These are phyloP conservation scores for Lentinula boryana DNA, from an alignment of 768 basidiomycete species.

Conservation along the genomic window DNA sequence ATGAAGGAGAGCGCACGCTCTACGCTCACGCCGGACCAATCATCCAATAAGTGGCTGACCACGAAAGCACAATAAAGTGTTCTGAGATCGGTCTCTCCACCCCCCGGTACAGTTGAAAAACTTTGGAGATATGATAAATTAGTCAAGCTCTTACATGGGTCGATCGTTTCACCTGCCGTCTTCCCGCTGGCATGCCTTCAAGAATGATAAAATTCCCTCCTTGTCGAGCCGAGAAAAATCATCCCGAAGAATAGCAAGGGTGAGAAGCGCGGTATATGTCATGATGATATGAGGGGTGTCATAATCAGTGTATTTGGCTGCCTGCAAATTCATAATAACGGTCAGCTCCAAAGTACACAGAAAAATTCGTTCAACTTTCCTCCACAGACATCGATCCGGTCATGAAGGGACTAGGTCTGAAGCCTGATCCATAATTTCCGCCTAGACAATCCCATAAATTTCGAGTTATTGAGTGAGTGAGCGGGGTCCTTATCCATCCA, in stretches of 20 bases:
- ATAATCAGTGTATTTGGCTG: slow-evolving; percentile 34
- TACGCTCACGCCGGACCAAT: slow-evolving; percentile 72
- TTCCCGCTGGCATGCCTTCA: slow-evolving; percentile 64
- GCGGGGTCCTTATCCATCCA: slow-evolving; percentile 7
- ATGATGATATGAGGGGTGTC: slow-evolving; percentile 83
- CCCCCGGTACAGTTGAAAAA: slow-evolving; percentile 65
- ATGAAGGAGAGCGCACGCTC: slow-evolving; percentile 59
- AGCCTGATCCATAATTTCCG: slow-evolving; percentile 59
- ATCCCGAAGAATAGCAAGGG: slow-evolving; percentile 83
- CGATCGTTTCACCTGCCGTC: slow-evolving; percentile 71
- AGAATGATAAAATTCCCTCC: slow-evolving; percentile 55
- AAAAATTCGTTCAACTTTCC: slow-evolving; percentile 9
- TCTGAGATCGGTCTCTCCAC: slow-evolving; percentile 73
- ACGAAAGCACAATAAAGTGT: slow-evolving; percentile 86
- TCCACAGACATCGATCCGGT: slow-evolving; percentile 23
- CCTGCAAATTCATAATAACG: neutral
- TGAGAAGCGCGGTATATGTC: slow-evolving; percentile 87
- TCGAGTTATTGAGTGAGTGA: slow-evolving; percentile 3
- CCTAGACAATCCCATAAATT: slow-evolving; percentile 26
- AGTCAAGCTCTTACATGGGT: neutral
- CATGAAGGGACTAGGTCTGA: slow-evolving; percentile 73
- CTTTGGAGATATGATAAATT: slow-evolving; percentile 25
- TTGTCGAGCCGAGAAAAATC: slow-evolving; percentile 70
- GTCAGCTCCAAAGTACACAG: neutral
- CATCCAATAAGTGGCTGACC: slow-evolving; percentile 70